A percentile compares a stretch with the other conserved stretches of the same genome.
Conservation (phyloP, 371 early-diverging fungal genomes). For the Dichotomocladium elegans region DNA sequence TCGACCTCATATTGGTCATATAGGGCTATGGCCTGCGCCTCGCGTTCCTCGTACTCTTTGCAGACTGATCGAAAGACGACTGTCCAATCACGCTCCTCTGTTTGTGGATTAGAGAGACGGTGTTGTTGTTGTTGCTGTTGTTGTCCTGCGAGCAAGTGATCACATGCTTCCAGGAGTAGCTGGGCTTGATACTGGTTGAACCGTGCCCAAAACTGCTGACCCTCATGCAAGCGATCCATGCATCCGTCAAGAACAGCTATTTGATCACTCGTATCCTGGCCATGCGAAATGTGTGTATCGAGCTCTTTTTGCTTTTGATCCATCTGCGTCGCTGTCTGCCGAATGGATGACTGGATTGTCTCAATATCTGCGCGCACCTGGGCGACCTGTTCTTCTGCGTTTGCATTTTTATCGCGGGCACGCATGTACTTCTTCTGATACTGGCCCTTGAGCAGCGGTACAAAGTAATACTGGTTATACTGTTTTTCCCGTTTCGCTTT, state of each 20-base stretch:
- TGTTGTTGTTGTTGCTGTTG: not conserved
- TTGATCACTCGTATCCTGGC: constrained; percentile 1
- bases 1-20: constrained; percentile 25
- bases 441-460: constrained; percentile 25
- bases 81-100: constrained; percentile 15
- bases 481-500: constrained; percentile 31
- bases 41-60: constrained; percentile 26
- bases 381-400: constrained; percentile 28
- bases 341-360: not conserved
- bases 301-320: constrained; percentile 5
- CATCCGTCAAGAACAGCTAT: constrained; percentile 6
- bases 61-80: constrained; percentile 20
- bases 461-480: constrained; percentile 23
- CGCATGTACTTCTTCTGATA: constrained; percentile 33
- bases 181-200: constrained; percentile 27
- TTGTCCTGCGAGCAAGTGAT: too few species aligned
- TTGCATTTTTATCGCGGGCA: constrained; percentile 29
- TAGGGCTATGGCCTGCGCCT: constrained; percentile 19
- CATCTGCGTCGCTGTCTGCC: not conserved
- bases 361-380: constrained; percentile 18
- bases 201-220: constrained; percentile 22
- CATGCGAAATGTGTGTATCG: constrained; percentile 4
- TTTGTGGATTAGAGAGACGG: too few species aligned
- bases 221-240: constrained; percentile 10
- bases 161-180: constrained; percentile 17